Percentiles rank a stretch among this genome's conserved stretches.
Conservation (phyloP, 768 basidiomycete species). For the Imleria badia region DNA sequence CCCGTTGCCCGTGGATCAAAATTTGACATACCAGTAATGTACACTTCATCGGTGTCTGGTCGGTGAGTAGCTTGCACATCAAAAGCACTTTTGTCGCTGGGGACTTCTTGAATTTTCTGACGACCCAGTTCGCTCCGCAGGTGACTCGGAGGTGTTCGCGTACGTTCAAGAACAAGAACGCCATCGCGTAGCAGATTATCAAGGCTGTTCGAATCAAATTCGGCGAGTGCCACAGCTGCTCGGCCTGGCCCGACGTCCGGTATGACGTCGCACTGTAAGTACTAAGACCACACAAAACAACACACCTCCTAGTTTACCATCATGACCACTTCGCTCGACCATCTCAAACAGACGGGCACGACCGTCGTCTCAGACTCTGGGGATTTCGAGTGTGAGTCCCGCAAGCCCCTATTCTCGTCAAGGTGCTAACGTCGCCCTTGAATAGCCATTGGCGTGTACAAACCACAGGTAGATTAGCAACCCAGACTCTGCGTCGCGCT, state of each 20-base stretch:
- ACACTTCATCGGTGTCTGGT: too few species aligned
- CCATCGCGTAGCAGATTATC: too few species aligned
- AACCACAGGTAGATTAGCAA: conserved; percentile 68
- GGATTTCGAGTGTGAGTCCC: conserved; percentile 73
- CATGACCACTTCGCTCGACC: conserved; percentile 77
- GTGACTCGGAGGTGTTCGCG: too few species aligned
- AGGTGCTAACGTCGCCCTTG: conserved; percentile 17
- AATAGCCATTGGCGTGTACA: conserved; percentile 87
- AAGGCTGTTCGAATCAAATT: too few species aligned
- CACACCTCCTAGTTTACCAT: neutral
- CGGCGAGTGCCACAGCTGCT: neutral
- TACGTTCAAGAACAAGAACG: too few species aligned
- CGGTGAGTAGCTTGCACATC: too few species aligned
- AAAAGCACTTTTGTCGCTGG: too few species aligned
- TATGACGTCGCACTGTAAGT: neutral
- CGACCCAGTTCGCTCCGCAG: too few species aligned
- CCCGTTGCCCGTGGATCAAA: too few species aligned
- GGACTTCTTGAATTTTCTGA: too few species aligned
- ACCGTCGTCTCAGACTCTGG: conserved; percentile 95
- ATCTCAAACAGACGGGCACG: conserved; percentile 85
- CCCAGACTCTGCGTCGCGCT: neutral
- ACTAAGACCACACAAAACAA: neutral
- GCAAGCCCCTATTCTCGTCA: conserved; percentile 8
- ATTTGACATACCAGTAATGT: too few species aligned
- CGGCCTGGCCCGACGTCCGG: neutral